Conservation (phyloP, 129 eudicot species). For the Silybum marianum region DNA sequence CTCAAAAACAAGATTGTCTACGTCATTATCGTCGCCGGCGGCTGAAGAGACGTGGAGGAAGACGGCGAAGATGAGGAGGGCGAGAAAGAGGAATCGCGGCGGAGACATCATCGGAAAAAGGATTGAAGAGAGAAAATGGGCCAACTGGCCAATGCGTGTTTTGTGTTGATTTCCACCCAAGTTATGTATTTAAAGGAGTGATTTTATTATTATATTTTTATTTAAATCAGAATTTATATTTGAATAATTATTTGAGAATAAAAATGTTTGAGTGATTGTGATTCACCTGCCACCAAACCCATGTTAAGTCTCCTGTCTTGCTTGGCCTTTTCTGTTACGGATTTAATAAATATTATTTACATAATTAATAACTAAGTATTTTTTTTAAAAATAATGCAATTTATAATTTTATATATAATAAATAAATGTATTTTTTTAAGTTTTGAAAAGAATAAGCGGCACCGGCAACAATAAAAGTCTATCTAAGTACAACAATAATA, state of each 20-base stretch:
- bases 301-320: constrained; percentile 34
- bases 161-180: constrained; percentile 14
- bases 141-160: constrained; percentile 43
- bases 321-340: constrained; percentile 24
- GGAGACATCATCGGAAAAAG: constrained; percentile 21
- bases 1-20: constrained; percentile 45
- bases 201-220: background rate
- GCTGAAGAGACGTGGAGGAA: constrained; percentile 35
- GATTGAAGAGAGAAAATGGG: constrained; percentile 15
- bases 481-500: constrained; percentile 26
- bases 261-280: constrained; percentile 21
- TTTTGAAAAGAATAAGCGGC: constrained; percentile 14
- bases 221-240: background rate
- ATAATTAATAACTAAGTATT: background rate
- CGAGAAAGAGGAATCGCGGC: constrained; percentile 31
- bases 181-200: constrained; percentile 26
- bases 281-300: constrained; percentile 46
- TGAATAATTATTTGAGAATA: background rate
- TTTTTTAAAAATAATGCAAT: background rate
- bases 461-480: constrained; percentile 43
- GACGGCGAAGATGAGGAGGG: constrained; percentile 28
- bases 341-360: background rate
- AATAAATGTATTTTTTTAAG: background rate
- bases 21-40: constrained; percentile 26
- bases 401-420: background rate